These are phyloP conservation scores for Parmelia sp. DNA, from an alignment of 495 filamentous ascomycete species.

Conservation along the genomic window DNA sequence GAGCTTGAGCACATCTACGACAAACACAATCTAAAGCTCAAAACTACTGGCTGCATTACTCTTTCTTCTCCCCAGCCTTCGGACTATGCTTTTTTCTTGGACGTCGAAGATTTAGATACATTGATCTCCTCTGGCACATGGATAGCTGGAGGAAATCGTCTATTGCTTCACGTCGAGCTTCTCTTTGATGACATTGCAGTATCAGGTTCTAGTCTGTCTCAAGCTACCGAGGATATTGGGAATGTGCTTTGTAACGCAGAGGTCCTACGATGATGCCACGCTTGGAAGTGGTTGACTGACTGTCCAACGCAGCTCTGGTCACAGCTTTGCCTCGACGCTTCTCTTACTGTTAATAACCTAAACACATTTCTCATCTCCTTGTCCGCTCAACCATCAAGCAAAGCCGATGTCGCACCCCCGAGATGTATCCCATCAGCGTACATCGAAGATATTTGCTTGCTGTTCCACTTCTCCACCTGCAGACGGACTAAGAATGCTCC, in stretches of 20 bases:
- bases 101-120: slow-evolving; percentile 8
- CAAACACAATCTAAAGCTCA: slow-evolving; percentile 19
- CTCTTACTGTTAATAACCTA: slow-evolving; percentile 2
- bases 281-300: slow-evolving; percentile 2
- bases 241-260: slow-evolving; percentile 10
- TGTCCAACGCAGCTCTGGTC: slow-evolving; percentile 16
- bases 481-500: slow-evolving; percentile 9
- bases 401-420: slow-evolving; percentile 3
- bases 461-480: slow-evolving; percentile 7
- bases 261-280: slow-evolving; percentile 1
- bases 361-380: slow-evolving; percentile 8
- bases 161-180: slow-evolving; percentile 13
- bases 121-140: slow-evolving; percentile 13
- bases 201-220: background rate
- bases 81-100: background rate
- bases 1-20: slow-evolving; percentile 15
- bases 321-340: slow-evolving; percentile 15
- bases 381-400: background rate
- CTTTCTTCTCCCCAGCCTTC: slow-evolving; percentile 7
- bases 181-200: slow-evolving; percentile 7
- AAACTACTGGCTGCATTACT: background rate
- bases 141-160: slow-evolving; percentile 10
- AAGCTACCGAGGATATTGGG: slow-evolving; percentile 15
- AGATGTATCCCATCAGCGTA: background rate
- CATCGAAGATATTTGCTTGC: background rate